A percentile compares a stretch with the other conserved stretches of the same genome.
Conservation (phyloP, 768 basidiomycete genomes). For the Amanita muscaria region DNA sequence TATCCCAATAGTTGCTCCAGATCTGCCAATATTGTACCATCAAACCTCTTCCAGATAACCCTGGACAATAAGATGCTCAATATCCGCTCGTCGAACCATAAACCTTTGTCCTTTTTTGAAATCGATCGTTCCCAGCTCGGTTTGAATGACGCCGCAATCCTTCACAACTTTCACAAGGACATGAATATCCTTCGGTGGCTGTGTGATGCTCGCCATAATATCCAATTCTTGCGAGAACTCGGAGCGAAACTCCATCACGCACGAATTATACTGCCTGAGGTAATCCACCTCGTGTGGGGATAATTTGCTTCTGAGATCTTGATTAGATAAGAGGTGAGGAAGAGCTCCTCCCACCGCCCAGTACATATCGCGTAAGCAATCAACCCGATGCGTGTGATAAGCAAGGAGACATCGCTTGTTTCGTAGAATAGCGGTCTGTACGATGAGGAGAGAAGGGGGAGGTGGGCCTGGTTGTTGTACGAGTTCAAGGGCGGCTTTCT, state of each 20-base stretch:
- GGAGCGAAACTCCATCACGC: conserved; percentile 75
- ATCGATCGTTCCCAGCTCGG: conserved; percentile 85
- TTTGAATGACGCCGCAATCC: conserved; percentile 89
- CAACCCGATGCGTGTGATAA: conserved; percentile 82
- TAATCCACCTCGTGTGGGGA: conserved; percentile 61
- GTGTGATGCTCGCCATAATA: conserved; percentile 72
- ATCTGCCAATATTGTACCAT: too few species aligned
- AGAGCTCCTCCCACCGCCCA: conserved; percentile 86
- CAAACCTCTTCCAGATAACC: conserved; percentile 83
- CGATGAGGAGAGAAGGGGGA: conserved; percentile 64
- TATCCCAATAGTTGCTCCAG: too few species aligned
- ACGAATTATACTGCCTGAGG: conserved; percentile 7
- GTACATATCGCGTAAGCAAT: conserved; percentile 78
- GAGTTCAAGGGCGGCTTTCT: conserved; percentile 40
- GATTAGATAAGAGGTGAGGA: conserved; percentile 65
- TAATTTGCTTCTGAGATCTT: conserved; percentile 62
- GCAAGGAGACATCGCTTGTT: conserved; percentile 96
- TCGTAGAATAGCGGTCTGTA: conserved; percentile 81
- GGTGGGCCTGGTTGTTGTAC: conserved; percentile 31
- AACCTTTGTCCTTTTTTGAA: conserved; percentile 87
- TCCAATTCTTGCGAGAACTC: conserved; percentile 85
- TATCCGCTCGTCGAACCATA: conserved; percentile 78
- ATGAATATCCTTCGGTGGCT: conserved; percentile 84
- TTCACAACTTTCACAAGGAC: conserved; percentile 79
- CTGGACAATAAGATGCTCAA: conserved; percentile 91